A percentile compares a stretch with the other conserved stretches of the same genome.
These are phyloP conservation scores for Monotropa hypopitys DNA, from an alignment of 179 eudicot genomes.

Conservation along the genomic window DNA sequence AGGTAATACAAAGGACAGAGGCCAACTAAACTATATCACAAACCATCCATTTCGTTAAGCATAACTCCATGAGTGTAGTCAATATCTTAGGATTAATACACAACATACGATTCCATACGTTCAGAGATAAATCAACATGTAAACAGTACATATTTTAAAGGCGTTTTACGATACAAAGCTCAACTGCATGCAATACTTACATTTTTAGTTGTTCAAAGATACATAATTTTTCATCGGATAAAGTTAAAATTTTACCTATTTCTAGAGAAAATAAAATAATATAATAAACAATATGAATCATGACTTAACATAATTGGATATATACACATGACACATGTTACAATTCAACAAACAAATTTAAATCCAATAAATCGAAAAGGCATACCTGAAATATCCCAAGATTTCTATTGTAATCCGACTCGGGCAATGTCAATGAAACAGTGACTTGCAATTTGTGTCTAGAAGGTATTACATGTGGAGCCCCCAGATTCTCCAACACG, in stretches of 20 bases:
- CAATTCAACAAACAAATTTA: background rate
- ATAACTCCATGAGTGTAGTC: background rate
- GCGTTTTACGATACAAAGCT: background rate
- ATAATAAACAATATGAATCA: background rate
- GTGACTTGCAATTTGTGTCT: slow-evolving; percentile 61
- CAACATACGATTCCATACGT: background rate
- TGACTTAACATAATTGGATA: background rate
- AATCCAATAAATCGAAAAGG: background rate
- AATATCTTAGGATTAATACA: background rate
- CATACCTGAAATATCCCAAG: slow-evolving; percentile 87
- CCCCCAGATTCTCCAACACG: slow-evolving; percentile 18
- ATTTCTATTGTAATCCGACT: slow-evolving; percentile 71
- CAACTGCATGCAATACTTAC: background rate
- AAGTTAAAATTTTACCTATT: background rate
- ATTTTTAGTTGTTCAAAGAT: no score
- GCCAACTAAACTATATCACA: background rate
- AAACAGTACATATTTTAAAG: no score
- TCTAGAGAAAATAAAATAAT: background rate
- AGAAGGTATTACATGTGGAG: slow-evolving; percentile 32
- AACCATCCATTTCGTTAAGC: background rate
- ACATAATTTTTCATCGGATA: background rate
- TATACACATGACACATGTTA: background rate
- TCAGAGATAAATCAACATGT: no score
- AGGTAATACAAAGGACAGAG: background rate
- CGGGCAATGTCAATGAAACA: slow-evolving; percentile 59